A percentile compares a stretch with the other conserved stretches of the same genome.
phyloP scores from a whole-genome alignment of 352 stramenopile species.

The Albugo laibachii region DNA sequence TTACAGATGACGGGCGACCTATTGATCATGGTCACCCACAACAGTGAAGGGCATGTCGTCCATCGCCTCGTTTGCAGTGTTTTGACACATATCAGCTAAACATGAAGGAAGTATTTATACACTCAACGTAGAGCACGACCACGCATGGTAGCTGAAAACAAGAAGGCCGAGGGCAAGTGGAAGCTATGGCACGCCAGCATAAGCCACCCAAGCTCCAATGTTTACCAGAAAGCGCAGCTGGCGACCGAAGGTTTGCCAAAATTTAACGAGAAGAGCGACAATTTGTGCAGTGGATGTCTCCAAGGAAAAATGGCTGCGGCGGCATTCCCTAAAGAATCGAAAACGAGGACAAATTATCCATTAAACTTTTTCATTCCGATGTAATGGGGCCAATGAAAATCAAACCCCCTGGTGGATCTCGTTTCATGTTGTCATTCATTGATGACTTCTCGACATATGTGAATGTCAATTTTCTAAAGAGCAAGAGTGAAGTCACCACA shows the following conservation, averaged over 20 bases:
- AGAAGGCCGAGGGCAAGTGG: constrained; percentile 2
- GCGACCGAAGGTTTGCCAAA: constrained; percentile 2
- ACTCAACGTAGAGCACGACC: constrained; percentile 5
- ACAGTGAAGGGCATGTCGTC: no score
- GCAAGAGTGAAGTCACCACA: constrained; percentile 7
- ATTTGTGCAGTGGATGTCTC: constrained; percentile 7
- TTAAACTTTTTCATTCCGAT: constrained; percentile 10
- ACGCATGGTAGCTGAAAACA: constrained; percentile 4
- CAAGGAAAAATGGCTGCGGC: constrained; percentile 5
- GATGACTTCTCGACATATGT: constrained; percentile 8
- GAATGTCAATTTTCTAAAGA: constrained; percentile 9
- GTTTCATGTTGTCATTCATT: constrained; percentile 5
- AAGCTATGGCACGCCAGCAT: constrained; percentile 10
- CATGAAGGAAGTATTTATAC: constrained; percentile 7
- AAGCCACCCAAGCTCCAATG: constrained; percentile 3
- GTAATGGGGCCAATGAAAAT: constrained; percentile 8
- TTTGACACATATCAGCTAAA: constrained; percentile 5
- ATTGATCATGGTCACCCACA: neutral
- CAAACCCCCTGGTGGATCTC: constrained; percentile 3
- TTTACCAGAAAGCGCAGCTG: neutral
- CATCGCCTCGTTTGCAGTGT: no score
- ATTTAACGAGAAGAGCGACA: neutral
- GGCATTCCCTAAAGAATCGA: constrained; percentile 1
- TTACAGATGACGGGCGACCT: constrained; percentile 2
- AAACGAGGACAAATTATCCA: no score